These are phyloP conservation scores for Colletotrichum nymphaeae DNA, from an alignment of 2,329 filamentous ascomycete genomes.

Conservation along the genomic window DNA sequence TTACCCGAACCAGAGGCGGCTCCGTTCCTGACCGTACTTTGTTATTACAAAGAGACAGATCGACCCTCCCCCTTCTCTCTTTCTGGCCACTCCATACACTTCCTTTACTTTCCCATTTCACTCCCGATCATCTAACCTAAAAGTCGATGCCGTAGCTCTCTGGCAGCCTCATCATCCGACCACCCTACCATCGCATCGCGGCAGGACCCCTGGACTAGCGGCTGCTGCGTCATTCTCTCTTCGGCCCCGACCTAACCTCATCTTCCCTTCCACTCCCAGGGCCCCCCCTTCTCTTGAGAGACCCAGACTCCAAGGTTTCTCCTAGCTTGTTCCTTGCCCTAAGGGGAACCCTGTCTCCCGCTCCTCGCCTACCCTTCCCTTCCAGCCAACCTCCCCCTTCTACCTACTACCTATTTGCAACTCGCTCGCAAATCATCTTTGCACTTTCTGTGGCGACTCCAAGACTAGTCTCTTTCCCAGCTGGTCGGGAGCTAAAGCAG, in stretches of 20 bases:
- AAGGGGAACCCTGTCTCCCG: conserved; percentile 4
- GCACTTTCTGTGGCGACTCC: conserved; percentile 10
- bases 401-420: too few relatives aligned
- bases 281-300: not conserved
- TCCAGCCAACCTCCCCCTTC: not conserved
- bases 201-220: conserved; percentile 25
- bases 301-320: not conserved
- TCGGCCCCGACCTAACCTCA: conserved; percentile 14
- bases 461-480: conserved; percentile 15
- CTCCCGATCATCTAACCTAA: conserved; percentile 25
- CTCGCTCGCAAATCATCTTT: not conserved
- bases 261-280: not conserved
- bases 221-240: conserved; percentile 22
- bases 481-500: conserved; percentile 19
- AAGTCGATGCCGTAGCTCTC: conserved; percentile 23
- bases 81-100: not conserved
- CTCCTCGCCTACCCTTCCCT: not conserved
- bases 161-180: conserved; percentile 27
- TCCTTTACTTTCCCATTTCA: conserved; percentile 1
- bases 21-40: not conserved
- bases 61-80: not conserved
- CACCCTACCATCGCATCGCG: conserved; percentile 1
- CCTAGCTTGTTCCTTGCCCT: not conserved
- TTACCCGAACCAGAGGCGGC: not conserved
- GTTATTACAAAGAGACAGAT: conserved; percentile 4